Conservation (phyloP, 352 stramenopile genomes). For the Globisporangium solare region DNA sequence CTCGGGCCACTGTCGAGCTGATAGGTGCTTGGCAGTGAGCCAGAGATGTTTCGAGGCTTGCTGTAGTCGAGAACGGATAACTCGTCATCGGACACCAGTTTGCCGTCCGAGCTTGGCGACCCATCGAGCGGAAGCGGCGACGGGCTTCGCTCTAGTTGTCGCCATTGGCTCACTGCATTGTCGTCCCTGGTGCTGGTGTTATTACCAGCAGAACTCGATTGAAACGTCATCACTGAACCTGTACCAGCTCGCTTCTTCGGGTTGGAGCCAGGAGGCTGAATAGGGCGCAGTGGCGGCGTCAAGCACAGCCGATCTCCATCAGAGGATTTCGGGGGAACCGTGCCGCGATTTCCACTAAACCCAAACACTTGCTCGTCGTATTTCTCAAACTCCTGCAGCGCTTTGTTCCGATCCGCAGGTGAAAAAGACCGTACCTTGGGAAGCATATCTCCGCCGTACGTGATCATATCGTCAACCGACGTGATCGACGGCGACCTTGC, state of each 20-base stretch:
- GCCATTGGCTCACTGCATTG: slow-evolving; percentile 29
- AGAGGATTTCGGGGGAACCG: slow-evolving; percentile 29
- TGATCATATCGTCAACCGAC: slow-evolving; percentile 41
- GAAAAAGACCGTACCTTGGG: slow-evolving; percentile 48
- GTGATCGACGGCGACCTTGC: slow-evolving; percentile 52
- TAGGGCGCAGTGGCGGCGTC: slow-evolving; percentile 42
- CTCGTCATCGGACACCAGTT: slow-evolving; percentile 29
- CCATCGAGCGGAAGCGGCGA: slow-evolving; percentile 40
- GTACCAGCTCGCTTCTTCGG: slow-evolving; percentile 36
- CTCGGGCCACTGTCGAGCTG: slow-evolving; percentile 42
- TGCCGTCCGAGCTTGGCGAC: slow-evolving; percentile 27
- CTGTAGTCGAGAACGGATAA: slow-evolving; percentile 15
- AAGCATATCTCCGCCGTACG: slow-evolving; percentile 30
- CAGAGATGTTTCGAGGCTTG: slow-evolving; percentile 32
- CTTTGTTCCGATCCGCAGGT: slow-evolving; percentile 34
- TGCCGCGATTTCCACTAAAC: slow-evolving; percentile 17
- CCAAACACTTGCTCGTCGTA: slow-evolving; percentile 77
- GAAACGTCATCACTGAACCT: slow-evolving; percentile 24
- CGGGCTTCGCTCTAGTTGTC: slow-evolving; percentile 34
- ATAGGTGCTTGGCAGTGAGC: slow-evolving; percentile 63
- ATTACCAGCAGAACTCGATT: slow-evolving; percentile 32
- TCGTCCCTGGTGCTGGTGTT: slow-evolving; percentile 11
- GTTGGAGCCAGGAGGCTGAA: slow-evolving; percentile 30
- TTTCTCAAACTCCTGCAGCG: slow-evolving; percentile 49
- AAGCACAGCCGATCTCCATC: slow-evolving; percentile 40